Evolutionary conservation across 441 rosid genomes (phyloP).

Genomic region (Theobroma grandiflorum): DNA sequence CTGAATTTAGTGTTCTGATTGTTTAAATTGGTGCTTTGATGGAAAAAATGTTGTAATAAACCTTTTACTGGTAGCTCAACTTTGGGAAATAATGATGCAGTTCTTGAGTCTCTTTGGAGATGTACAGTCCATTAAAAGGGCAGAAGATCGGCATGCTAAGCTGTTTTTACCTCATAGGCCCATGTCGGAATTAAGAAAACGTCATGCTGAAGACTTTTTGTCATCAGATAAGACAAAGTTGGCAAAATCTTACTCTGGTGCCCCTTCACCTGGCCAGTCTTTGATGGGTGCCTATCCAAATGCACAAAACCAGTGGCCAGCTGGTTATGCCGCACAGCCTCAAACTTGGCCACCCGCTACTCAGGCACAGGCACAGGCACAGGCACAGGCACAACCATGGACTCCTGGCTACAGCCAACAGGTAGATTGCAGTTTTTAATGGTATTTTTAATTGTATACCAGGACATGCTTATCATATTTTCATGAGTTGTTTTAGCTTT

Average conservation of each 20-base stretch:
- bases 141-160: slow-evolving; percentile 85
- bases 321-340: slow-evolving; percentile 81
- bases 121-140: slow-evolving; percentile 65
- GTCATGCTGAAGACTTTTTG: slow-evolving; percentile 82
- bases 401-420: slow-evolving; percentile 85
- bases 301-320: slow-evolving; percentile 84
- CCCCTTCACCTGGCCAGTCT: slow-evolving; percentile 66
- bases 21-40: background rate
- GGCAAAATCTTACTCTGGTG: slow-evolving; percentile 67
- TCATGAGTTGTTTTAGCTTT: background rate
- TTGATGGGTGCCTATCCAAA: slow-evolving; percentile 76
- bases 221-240: slow-evolving; percentile 83
- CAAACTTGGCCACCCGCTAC: slow-evolving; percentile 89
- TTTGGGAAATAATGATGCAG: slow-evolving; percentile 52
- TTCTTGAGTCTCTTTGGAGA: slow-evolving; percentile 89
- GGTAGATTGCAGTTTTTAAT: slow-evolving; percentile 39
- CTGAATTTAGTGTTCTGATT: slow-evolving; percentile 7
- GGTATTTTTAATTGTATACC: slow-evolving; percentile 4
- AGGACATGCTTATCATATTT: background rate
- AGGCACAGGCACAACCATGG: slow-evolving; percentile 51
- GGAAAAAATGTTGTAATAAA: background rate
- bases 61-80: slow-evolving; percentile 14
- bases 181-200: slow-evolving; percentile 76
- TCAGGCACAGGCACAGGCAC: slow-evolving; percentile 69
- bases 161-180: slow-evolving; percentile 74